Percentiles rank a stretch among this genome's conserved stretches.
Evolutionary conservation across 345 rosid genomes (phyloP).

Genomic region (Brassica napus): Da-Ae NC_063438.1:836501-837000

Average conservation of each 20-base stretch:
- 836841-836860: not conserved
- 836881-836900: conserved; percentile 11
- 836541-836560: not conserved
- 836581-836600: not conserved
- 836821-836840: not conserved
- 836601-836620: not conserved
- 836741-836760: not conserved
- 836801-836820: not conserved
- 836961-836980: conserved; percentile 30
- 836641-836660: not conserved
- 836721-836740: not conserved
- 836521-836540: not conserved
- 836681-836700: not conserved
- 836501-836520: not conserved
- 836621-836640: not conserved
- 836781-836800: not conserved
- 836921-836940: conserved; percentile 13
- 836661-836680: not conserved
- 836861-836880: not conserved
- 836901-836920: not conserved
- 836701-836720: not conserved
- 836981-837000: conserved; percentile 31
- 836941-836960: conserved; percentile 19
- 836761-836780: not conserved
- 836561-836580: not conserved